Conservation (phyloP, 2,329 filamentous ascomycete species). For the Myotisia sp. region DNA sequence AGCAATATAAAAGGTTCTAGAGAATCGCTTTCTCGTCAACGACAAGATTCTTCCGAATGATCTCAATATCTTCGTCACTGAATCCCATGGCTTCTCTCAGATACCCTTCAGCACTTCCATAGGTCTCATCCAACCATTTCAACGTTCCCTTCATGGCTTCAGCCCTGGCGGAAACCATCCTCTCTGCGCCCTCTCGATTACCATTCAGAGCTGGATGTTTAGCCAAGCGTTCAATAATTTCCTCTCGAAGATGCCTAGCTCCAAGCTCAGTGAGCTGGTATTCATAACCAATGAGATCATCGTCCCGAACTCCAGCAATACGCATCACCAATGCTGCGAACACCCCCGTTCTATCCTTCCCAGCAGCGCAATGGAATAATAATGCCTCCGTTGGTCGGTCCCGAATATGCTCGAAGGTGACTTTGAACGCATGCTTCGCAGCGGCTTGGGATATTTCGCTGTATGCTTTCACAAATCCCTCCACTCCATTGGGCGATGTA, state of each 20-base stretch:
- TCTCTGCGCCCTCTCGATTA: conserved; percentile 30
- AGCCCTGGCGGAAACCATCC: conserved; percentile 31
- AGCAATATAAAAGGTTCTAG: no score
- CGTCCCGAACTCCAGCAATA: conserved; percentile 47
- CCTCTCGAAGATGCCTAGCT: conserved; percentile 33
- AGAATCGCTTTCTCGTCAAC: conserved; percentile 18
- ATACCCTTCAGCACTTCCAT: conserved; percentile 52
- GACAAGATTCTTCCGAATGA: conserved; percentile 35
- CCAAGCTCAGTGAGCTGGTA: conserved; percentile 19
- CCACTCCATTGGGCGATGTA: conserved; percentile 41
- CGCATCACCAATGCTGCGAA: conserved; percentile 51
- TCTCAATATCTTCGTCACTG: conserved; percentile 40
- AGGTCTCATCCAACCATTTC: conserved; percentile 43
- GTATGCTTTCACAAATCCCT: conserved; percentile 53
- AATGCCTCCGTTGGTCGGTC: conserved; percentile 34
- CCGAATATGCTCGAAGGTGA: conserved; percentile 48
- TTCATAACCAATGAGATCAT: conserved; percentile 37
- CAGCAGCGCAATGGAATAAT: conserved; percentile 59
- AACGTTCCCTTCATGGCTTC: conserved; percentile 40
- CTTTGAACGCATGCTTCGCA: conserved; percentile 40
- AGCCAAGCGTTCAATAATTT: conserved; percentile 36
- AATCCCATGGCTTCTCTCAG: conserved; percentile 46
- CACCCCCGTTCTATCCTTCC: conserved; percentile 64
- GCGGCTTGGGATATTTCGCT: conserved; percentile 54
- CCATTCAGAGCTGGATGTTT: conserved; percentile 37